These are phyloP conservation scores for Pittosporum tobira DNA, from an alignment of 129 eudicot genomes.

Conservation along the genomic window DNA sequence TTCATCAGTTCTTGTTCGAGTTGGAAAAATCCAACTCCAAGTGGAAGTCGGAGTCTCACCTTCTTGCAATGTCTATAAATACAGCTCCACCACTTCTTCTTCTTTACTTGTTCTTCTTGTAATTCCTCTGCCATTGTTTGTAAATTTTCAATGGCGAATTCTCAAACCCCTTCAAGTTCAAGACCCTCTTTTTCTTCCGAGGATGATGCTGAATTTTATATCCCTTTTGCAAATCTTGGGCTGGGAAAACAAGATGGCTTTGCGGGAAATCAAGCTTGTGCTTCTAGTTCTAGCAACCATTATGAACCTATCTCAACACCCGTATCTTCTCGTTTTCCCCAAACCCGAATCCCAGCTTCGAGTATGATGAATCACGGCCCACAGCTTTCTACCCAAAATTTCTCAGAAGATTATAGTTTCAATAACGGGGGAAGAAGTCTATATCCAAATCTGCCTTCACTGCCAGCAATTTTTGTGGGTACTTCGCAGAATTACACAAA, in stretches of 20 bases:
- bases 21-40: no score
- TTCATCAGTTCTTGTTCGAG: no score
- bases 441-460: not conserved
- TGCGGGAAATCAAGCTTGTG: not conserved
- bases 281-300: not conserved
- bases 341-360: not conserved
- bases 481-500: not conserved
- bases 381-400: not conserved
- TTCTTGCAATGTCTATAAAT: no score
- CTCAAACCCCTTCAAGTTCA: not conserved
- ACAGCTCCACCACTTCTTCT: no score
- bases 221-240: not conserved
- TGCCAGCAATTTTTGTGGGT: not conserved
- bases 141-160: not conserved
- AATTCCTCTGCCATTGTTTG: no score
- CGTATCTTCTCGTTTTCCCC: not conserved
- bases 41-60: no score
- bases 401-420: not conserved
- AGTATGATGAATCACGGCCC: not conserved
- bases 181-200: not conserved
- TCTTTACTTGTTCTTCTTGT: no score
- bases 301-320: not conserved
- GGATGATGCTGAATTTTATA: not conserved
- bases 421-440: no score
- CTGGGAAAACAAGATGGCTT: not conserved